Base-by-base conservation (phyloP, 2,329 filamentous ascomycete species). In the Paraphoma chrysanthemicola region DNA sequence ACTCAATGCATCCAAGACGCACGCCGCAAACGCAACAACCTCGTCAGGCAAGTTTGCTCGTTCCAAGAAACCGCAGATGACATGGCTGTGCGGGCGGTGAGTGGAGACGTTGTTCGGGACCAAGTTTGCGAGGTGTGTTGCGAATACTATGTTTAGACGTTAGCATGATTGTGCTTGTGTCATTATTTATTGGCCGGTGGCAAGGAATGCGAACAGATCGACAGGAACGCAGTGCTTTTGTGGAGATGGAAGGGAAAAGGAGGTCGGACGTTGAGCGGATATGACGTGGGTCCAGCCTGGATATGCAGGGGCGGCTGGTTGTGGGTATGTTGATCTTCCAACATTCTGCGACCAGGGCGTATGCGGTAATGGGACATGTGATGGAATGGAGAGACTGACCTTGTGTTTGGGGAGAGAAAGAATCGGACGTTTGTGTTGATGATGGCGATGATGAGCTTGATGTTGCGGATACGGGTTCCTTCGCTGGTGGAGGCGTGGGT, bases 401-500 rank as follows among this genome's bases (percentile, higher is more conserved):
- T 70, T 70, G 57, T 54, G 70, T 60, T 57, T 70, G 62, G 57
- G 67, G 59, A 48, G 63, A 57, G 49, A 30, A 48, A 46, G 56
- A 16, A 44, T 45, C 43, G 36, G 29, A 42, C 44, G 38, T 28
- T 36, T 60, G 51, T 44, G 51, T 45, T 51, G 56, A 51, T 56
- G 55, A 46, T 46, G 48, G 23, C 51, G 57, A 51, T 50, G 57
- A 45, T 44, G 56, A 50, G 49, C 45, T 43, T 39, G 49, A 42
- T 39, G 50, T 51, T 36, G 58, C 49, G 42, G 60, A 56, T 47
- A 62, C 46, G 42, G 59, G 60, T 57, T 71, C 64, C 62, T 70
- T 74, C 50, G 64, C 66, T 17, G 72, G 73, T n/a, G 77, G 77
- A 53, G 77, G 77, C 14, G 77, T 78, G 6, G 77, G 77, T 18